Conservation (phyloP, 2,329 filamentous ascomycete genomes). For the Alternaria rosae region DNA sequence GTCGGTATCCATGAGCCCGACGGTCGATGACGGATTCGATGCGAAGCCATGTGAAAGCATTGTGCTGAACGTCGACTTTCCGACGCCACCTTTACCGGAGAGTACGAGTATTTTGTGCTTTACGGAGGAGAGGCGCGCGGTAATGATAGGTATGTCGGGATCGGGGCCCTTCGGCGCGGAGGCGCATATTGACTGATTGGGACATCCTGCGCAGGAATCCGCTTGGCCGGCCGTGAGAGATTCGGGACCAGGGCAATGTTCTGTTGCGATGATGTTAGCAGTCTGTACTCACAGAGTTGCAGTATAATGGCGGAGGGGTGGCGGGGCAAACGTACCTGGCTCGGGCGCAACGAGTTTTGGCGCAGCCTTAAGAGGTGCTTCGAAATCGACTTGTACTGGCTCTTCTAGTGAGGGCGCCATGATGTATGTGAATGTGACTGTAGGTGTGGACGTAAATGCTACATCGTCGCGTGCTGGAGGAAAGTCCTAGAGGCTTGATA, state of each 20-base stretch:
- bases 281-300: background rate
- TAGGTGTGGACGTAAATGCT: conserved; percentile 18
- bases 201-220: conserved; percentile 92
- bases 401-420: conserved; percentile 88
- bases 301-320: conserved; percentile 50
- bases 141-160: conserved; percentile 89
- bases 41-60: conserved; percentile 91
- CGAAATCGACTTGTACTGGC: conserved; percentile 71
- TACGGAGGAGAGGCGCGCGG: conserved; percentile 79
- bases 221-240: conserved; percentile 70
- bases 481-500: conserved; percentile 41
- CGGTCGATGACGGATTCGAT: conserved; percentile 75
- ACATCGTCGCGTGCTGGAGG: conserved; percentile 30
- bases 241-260: conserved; percentile 94
- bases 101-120: conserved; percentile 92
- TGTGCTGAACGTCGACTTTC: conserved; percentile 92
- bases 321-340: conserved; percentile 62
- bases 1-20: conserved; percentile 98
- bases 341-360: conserved; percentile 92
- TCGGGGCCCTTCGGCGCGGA: conserved; percentile 94
- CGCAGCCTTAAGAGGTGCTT: conserved; percentile 77
- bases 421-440: conserved; percentile 10
- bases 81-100: conserved; percentile 94
- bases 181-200: conserved; percentile 94
- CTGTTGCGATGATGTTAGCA: conserved; percentile 47